phyloP scores from a whole-genome alignment of 805 yeast species.

The Wickerhamiella azymoides region DNA sequence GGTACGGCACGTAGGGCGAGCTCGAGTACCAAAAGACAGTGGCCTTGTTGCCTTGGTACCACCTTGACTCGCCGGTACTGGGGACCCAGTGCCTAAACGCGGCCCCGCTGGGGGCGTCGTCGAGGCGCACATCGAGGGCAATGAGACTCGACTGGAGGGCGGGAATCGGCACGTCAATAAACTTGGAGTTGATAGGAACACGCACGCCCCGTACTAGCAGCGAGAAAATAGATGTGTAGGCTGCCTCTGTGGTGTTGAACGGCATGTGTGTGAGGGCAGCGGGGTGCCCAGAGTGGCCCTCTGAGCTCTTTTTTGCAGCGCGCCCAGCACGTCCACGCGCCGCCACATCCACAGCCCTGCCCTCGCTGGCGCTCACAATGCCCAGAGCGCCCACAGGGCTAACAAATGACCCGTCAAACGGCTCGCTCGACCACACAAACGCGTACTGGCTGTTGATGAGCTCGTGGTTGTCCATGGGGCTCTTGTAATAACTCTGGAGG shows the following conservation, averaged over 20 bases:
- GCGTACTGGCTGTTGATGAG: constrained; percentile 1
- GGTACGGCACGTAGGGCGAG: constrained; percentile 19
- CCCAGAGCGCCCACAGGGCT: constrained; percentile 5
- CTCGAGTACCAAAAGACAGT: constrained; percentile 19
- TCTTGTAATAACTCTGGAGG: constrained; percentile 8
- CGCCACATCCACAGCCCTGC: not conserved
- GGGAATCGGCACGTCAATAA: constrained; percentile 13
- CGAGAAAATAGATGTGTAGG: not conserved
- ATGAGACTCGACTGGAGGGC: constrained; percentile 14
- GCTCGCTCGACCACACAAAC: not conserved
- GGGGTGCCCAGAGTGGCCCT: too few species aligned
- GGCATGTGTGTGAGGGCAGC: constrained; percentile 1
- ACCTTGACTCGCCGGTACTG: constrained; percentile 14
- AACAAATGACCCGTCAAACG: not conserved
- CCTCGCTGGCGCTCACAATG: not conserved
- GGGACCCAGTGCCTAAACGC: constrained; percentile 14
- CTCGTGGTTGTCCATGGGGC: constrained; percentile 7
- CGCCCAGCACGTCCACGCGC: too few species aligned
- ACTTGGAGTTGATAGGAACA: constrained; percentile 5
- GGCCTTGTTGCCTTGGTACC: constrained; percentile 10
- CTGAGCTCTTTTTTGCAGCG: too few species aligned
- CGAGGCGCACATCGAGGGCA: constrained; percentile 11
- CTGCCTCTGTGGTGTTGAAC: not conserved
- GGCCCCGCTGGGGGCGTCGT: not conserved
- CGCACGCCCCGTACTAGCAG: constrained; percentile 1